Conservation (phyloP, 169 alveolate species). For the Cryptosporidium bovis region DNA sequence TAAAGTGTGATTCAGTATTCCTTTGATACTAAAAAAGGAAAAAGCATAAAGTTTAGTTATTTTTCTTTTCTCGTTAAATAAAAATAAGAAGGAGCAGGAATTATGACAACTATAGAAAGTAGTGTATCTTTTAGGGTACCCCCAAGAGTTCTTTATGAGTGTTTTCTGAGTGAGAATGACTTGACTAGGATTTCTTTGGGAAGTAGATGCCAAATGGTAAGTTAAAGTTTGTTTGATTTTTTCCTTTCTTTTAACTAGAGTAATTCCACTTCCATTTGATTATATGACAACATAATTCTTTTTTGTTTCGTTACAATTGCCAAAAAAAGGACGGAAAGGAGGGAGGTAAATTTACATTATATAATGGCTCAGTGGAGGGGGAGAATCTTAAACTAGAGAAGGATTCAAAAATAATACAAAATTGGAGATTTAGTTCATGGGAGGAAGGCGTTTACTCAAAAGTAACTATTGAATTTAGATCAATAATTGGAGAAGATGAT, state of each 20-base stretch:
- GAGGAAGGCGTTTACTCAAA: conserved; percentile 51
- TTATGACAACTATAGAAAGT: conserved; percentile 25
- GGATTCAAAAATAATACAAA: conserved; percentile 32
- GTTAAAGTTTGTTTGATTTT: conserved; percentile 8
- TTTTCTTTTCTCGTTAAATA: no score
- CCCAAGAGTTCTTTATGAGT: conserved; percentile 38
- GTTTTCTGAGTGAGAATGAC: conserved; percentile 41
- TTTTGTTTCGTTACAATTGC: background rate
- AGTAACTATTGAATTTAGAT: conserved; percentile 54
- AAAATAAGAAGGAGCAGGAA: background rate
- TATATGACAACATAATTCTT: background rate
- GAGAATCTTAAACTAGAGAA: conserved; percentile 12
- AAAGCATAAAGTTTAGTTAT: no score
- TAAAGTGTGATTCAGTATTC: background rate
- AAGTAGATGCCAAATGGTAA: conserved; percentile 61
- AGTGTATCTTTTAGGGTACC: conserved; percentile 63
- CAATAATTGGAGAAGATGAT: conserved; percentile 49
- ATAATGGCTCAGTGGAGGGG: conserved; percentile 63
- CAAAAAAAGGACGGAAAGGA: conserved; percentile 36
- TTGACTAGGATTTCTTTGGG: conserved; percentile 65
- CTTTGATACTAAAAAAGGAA: no score
- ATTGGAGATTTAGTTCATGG: conserved; percentile 71
- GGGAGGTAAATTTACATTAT: conserved; percentile 59
- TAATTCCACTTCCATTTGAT: no score
- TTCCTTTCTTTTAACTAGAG: no score